Evolutionary conservation across 2,329 filamentous ascomycete species (phyloP).

Genomic region (Botryotinia globosa): DNA sequence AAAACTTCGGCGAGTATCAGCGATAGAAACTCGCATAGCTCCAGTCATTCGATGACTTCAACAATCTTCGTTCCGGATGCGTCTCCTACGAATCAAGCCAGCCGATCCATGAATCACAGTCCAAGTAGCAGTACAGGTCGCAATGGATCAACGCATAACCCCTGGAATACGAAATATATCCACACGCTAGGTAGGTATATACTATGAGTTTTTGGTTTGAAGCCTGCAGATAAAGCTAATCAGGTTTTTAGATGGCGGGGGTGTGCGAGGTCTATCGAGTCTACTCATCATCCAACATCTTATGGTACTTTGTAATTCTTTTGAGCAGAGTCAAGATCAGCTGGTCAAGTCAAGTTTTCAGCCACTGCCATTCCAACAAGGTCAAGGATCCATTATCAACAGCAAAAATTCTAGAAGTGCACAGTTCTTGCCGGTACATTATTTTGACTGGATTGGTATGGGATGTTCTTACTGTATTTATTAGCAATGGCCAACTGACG

Average conservation of each 20-base stretch:
- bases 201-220: background rate
- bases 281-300: background rate
- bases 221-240: background rate
- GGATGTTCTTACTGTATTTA: background rate
- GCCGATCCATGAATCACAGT: background rate
- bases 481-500: background rate
- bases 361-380: background rate
- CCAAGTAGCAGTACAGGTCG: background rate
- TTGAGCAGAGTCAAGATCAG: background rate
- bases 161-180: background rate
- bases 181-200: background rate
- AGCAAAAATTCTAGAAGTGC: background rate
- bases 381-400: background rate
- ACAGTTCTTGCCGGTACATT: background rate
- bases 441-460: conserved; percentile 10
- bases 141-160: background rate
- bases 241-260: background rate
- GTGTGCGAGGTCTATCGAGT: background rate
- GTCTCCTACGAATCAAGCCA: background rate
- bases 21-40: background rate
- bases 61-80: background rate
- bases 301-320: background rate
- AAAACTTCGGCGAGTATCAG: background rate
- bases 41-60: background rate
- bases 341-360: background rate